A percentile compares a stretch with the other conserved stretches of the same genome.
phyloP scores from a whole-genome alignment of 2,329 filamentous ascomycete genomes.

The Exophiala sideris region DNA sequence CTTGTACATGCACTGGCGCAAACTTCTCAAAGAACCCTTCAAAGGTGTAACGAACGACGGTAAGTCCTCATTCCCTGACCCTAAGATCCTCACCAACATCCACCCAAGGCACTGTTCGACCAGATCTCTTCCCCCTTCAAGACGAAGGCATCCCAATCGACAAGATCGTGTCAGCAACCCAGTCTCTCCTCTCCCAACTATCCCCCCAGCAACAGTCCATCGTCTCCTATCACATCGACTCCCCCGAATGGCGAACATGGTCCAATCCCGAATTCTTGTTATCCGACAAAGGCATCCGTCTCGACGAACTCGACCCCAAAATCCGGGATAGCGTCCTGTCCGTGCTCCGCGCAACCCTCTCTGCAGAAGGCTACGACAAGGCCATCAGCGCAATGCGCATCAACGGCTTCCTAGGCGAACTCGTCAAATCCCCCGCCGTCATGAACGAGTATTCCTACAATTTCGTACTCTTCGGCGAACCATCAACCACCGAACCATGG shows the following conservation, averaged over 20 bases:
- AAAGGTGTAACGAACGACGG: conserved; percentile 69
- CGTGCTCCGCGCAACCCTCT: conserved; percentile 59
- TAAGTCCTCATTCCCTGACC: conserved; percentile 29
- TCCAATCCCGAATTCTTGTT: conserved; percentile 72
- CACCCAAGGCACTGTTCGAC: conserved; percentile 40
- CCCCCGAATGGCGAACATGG: conserved; percentile 68
- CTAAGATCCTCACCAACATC: conserved; percentile 15
- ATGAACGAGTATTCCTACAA: conserved; percentile 77
- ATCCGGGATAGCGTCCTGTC: conserved; percentile 52
- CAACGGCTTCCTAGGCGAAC: conserved; percentile 70
- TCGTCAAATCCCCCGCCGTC: conserved; percentile 59
- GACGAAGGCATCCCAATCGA: conserved; percentile 63
- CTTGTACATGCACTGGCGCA: conserved; percentile 58
- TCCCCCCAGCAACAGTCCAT: conserved; percentile 48
- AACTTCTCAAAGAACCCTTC: conserved; percentile 61
- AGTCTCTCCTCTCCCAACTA: conserved; percentile 47
- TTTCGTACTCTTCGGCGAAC: conserved; percentile 66
- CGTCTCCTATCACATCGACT: conserved; percentile 62
- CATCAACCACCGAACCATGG: conserved; percentile 60
- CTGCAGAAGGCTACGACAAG: conserved; percentile 68
- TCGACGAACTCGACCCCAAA: conserved; percentile 57
- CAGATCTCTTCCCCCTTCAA: conserved; percentile 55
- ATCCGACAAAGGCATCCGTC: conserved; percentile 64
- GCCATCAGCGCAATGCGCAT: conserved; percentile 67
- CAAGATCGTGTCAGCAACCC: conserved; percentile 53